These are phyloP conservation scores for Pythium insidiosum DNA, from an alignment of 352 stramenopile genomes.

Conservation along the genomic window DNA sequence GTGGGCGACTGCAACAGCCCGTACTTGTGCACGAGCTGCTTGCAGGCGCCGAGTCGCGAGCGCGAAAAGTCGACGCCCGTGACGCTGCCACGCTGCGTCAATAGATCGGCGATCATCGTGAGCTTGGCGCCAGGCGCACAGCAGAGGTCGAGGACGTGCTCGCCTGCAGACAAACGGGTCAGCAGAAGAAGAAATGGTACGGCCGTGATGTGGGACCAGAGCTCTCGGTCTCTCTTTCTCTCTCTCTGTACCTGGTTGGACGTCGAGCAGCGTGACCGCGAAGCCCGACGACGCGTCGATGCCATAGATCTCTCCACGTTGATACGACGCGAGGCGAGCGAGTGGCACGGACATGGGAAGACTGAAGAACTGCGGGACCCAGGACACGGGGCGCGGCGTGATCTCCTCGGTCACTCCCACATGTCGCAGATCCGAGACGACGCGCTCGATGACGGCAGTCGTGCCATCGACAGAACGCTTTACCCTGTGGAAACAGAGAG, in stretches of 20 bases:
- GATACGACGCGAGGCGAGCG: slow-evolving; percentile 35
- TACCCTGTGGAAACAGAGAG: slow-evolving; percentile 6
- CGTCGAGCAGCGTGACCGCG: slow-evolving; percentile 48
- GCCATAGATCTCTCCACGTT: slow-evolving; percentile 53
- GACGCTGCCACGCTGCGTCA: slow-evolving; percentile 48
- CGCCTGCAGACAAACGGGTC: slow-evolving; percentile 14
- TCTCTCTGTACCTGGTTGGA: slow-evolving; percentile 43
- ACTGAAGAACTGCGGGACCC: slow-evolving; percentile 61
- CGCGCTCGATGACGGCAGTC: slow-evolving; percentile 6
- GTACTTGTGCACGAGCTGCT: slow-evolving; percentile 91
- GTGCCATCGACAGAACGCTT: slow-evolving; percentile 1
- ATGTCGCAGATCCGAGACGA: slow-evolving; percentile 4
- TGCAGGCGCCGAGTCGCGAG: slow-evolving; percentile 75
- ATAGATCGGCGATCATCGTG: slow-evolving; percentile 85
- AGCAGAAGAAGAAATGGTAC: neutral
- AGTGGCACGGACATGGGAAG: slow-evolving; percentile 39
- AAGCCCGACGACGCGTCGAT: slow-evolving; percentile 80
- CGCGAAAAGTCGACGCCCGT: slow-evolving; percentile 86
- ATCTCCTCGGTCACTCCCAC: neutral
- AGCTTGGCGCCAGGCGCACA: slow-evolving; percentile 91
- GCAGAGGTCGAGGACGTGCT: slow-evolving; percentile 92
- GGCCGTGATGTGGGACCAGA: too few relatives aligned
- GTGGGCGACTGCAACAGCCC: slow-evolving; percentile 42
- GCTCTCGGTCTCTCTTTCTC: too few relatives aligned
- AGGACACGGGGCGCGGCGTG: slow-evolving; percentile 20